These are phyloP conservation scores for Aphanocladium album DNA, from an alignment of 2,329 filamentous ascomycete genomes.

Conservation along the genomic window DNA sequence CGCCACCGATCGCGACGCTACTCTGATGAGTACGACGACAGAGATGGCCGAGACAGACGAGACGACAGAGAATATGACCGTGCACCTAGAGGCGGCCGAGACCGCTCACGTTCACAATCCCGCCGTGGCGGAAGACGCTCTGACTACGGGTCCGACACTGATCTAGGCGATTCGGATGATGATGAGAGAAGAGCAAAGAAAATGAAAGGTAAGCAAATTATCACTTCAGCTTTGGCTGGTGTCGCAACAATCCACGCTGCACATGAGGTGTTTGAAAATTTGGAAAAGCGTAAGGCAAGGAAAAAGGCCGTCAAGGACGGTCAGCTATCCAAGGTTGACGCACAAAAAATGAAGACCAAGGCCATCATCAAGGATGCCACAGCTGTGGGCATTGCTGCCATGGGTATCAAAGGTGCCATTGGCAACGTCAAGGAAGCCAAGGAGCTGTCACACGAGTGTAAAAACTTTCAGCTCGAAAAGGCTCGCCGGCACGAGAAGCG, in stretches of 20 bases:
- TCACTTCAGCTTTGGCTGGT: conserved; percentile 52
- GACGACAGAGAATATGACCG: conserved; percentile 26
- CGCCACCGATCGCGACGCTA: conserved; percentile 33
- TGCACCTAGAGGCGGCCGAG: conserved; percentile 19
- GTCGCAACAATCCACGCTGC: conserved; percentile 58
- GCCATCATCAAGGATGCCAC: conserved; percentile 54
- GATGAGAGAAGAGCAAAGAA: conserved; percentile 50
- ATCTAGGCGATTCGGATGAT: conserved; percentile 53
- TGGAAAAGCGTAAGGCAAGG: conserved; percentile 51
- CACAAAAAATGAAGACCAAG: conserved; percentile 53
- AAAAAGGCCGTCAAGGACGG: conserved; percentile 51
- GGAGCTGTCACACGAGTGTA: conserved; percentile 44
- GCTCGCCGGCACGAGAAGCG: conserved; percentile 45
- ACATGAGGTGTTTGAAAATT: conserved; percentile 53
- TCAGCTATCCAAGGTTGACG: conserved; percentile 44
- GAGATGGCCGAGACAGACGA: conserved; percentile 36
- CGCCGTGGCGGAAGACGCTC: conserved; percentile 26
- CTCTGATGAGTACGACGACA: conserved; percentile 42
- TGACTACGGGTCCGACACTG: conserved; percentile 47
- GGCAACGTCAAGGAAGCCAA: conserved; percentile 52
- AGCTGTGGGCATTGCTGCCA: conserved; percentile 52
- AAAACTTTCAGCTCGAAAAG: conserved; percentile 46
- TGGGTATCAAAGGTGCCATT: conserved; percentile 54
- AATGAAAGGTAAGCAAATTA: conserved; percentile 58
- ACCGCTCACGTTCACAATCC: conserved; percentile 1